Conservation (phyloP, 345 rosid species). For the Brassica cretica region DNA sequence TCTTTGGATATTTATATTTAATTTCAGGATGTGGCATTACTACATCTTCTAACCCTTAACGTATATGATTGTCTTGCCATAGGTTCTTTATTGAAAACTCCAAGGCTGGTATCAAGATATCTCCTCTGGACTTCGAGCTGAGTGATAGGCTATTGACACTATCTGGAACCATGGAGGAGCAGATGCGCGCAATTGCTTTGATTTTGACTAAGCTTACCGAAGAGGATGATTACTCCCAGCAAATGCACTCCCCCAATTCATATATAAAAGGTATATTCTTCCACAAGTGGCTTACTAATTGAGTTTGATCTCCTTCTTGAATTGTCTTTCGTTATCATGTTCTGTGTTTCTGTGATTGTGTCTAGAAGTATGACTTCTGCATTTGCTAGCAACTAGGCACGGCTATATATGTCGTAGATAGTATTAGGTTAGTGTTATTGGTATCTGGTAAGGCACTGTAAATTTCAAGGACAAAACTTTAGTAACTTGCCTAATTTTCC, state of each 20-base stretch:
- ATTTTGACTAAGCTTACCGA: slow-evolving; percentile 4
- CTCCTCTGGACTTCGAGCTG: slow-evolving; percentile 5
- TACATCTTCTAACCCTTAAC: not conserved
- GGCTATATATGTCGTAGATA: not conserved
- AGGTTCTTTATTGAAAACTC: slow-evolving; percentile 13
- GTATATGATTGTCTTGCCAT: not conserved
- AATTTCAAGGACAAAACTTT: not conserved
- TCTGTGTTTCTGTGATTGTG: not conserved
- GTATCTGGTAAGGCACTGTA: not conserved
- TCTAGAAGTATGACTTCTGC: not conserved
- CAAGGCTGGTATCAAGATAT: slow-evolving; percentile 16
- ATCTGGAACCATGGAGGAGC: slow-evolving; percentile 18
- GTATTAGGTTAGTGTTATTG: not conserved
- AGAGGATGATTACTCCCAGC: not conserved
- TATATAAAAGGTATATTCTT: not conserved
- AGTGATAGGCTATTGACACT: slow-evolving; percentile 17
- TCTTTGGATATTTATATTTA: not conserved
- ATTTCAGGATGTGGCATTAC: not conserved
- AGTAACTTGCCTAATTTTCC: not conserved
- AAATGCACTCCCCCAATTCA: not conserved
- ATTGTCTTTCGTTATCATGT: not conserved
- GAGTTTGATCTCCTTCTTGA: not conserved
- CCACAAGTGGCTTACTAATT: not conserved
- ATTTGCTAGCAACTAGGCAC: not conserved
- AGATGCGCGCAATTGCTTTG: slow-evolving; percentile 15